Base-by-base conservation (phyloP, 1,139 yeast species). In the Taphrina sp. region DNA sequence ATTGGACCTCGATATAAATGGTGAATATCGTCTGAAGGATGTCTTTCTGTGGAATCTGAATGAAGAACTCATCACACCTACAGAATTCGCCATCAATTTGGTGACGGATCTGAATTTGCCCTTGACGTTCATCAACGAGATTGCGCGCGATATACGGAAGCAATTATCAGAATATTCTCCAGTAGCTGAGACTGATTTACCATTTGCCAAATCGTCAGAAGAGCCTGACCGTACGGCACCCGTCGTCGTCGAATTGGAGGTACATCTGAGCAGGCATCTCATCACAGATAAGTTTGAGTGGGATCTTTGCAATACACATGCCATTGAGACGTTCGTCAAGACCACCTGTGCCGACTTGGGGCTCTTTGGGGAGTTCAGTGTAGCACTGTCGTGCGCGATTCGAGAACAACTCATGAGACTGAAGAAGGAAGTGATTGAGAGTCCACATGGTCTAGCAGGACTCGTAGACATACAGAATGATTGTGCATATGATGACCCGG, bases 261-360 rank as follows among this genome's bases (percentile, higher is more conserved):
- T 94, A 39, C 88, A 85, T 67, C 74, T 92, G 61, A 89, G 89
- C 64, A 86, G 86, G 65, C 83, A 83, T 64, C 76, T 90, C 47
- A 88, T 84, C 65, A 95, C 90, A 64, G 99, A 92, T 70, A 85
- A 86, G 66, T 84, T 92, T 63, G 98, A 92, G 69, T 92, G 98
- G 97, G 95, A 92, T 66, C 73, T 92, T 59, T 75, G 68, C 17
- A 64, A 82, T 12, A 72, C 75, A 0, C 68, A 85, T 4, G 81
- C 94, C 0, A 96, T 98, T 0, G 96, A 89, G 66, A 73, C 72
- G 51, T 92, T 92, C 73, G 95, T 97, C 0, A 79, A 77, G 61
- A 78, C 78, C 2, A 89, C 90, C 1, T 96, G 88, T 2, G 77
- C 80, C 36, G 99, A 92, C 64, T 70, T 92, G 68, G 96, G 96